Conservation (phyloP, 1,284 basidiomycete genomes). For the Cryptococcus wingfieldii region DNA sequence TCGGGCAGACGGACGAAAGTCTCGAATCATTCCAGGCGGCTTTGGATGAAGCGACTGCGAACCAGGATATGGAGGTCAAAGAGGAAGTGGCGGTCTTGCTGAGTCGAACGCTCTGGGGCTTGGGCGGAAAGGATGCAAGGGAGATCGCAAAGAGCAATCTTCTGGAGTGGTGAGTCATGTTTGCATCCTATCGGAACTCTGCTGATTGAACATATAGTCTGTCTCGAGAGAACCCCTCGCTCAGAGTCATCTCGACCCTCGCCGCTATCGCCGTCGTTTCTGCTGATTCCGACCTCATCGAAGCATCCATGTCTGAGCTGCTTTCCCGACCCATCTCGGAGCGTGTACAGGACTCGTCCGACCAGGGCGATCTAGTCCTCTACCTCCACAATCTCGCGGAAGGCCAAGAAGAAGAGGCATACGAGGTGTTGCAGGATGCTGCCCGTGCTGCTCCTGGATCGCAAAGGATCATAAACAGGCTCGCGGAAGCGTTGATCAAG, state of each 20-base stretch:
- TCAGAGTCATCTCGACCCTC: slow-evolving; percentile 73
- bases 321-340: slow-evolving; percentile 37
- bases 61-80: slow-evolving; percentile 50
- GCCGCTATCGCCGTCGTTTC: slow-evolving; percentile 81
- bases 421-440: slow-evolving; percentile 14
- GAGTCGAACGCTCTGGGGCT: slow-evolving; percentile 74
- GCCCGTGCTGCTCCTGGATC: slow-evolving; percentile 1
- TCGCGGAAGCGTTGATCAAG: slow-evolving; percentile 24
- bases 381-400: slow-evolving; percentile 22
- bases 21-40: slow-evolving; percentile 65
- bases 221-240: slow-evolving; percentile 56
- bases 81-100: slow-evolving; percentile 72
- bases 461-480: slow-evolving; percentile 13
- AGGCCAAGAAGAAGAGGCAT: slow-evolving; percentile 13
- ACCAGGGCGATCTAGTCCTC: slow-evolving; percentile 31
- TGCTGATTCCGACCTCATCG: slow-evolving; percentile 71
- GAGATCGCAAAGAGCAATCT: slow-evolving; percentile 75
- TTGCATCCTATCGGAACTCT: background rate
- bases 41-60: slow-evolving; percentile 51
- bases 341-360: slow-evolving; percentile 26
- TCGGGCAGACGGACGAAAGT: slow-evolving; percentile 61
- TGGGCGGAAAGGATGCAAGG: slow-evolving; percentile 66
- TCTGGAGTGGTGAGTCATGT: slow-evolving; percentile 67
- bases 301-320: slow-evolving; percentile 81
- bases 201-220: slow-evolving; percentile 49